A percentile compares a stretch with the other conserved stretches of the same genome.
Conservation (phyloP, 805 yeast species). For the Starmerella lactis-condensi region DNA sequence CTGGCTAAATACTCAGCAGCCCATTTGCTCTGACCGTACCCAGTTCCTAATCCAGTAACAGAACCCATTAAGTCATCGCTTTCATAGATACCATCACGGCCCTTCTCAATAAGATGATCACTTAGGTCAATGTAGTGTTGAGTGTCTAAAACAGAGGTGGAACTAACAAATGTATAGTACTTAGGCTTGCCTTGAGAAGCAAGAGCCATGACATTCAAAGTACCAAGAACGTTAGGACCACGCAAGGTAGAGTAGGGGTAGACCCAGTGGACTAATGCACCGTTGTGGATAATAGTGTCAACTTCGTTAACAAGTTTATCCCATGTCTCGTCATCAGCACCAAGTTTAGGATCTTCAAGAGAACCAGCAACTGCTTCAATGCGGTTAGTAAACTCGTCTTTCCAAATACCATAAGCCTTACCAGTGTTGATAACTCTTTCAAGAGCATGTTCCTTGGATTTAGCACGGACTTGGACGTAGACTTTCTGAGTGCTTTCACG, state of each 20-base stretch:
- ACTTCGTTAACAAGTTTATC: slow-evolving; percentile 33
- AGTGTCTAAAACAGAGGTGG: slow-evolving; percentile 83
- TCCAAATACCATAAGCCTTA: slow-evolving; percentile 66
- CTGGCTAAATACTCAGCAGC: slow-evolving; percentile 81
- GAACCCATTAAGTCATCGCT: slow-evolving; percentile 72
- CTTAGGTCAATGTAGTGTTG: slow-evolving; percentile 63
- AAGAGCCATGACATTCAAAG: slow-evolving; percentile 64
- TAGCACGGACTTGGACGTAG: slow-evolving; percentile 78
- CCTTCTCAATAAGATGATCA: slow-evolving; percentile 45
- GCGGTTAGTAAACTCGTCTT: slow-evolving; percentile 35
- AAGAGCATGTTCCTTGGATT: slow-evolving; percentile 44
- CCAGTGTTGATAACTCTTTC: slow-evolving; percentile 62
- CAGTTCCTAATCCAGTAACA: slow-evolving; percentile 62
- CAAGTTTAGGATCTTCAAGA: slow-evolving; percentile 54
- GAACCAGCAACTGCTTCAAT: slow-evolving; percentile 71
- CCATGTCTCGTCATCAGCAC: slow-evolving; percentile 45
- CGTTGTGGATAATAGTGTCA: slow-evolving; percentile 83
- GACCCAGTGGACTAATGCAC: slow-evolving; percentile 98
- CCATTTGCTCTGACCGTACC: slow-evolving; percentile 98
- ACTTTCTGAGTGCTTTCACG: slow-evolving; percentile 43
- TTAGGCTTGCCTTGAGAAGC: slow-evolving; percentile 70
- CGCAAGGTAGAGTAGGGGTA: slow-evolving; percentile 80
- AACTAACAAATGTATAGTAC: slow-evolving; percentile 75
- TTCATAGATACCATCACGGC: slow-evolving; percentile 59
- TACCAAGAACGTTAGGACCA: slow-evolving; percentile 81